phyloP scores from a whole-genome alignment of 495 filamentous ascomycete species.

The Lichina pygmaea region DNA sequence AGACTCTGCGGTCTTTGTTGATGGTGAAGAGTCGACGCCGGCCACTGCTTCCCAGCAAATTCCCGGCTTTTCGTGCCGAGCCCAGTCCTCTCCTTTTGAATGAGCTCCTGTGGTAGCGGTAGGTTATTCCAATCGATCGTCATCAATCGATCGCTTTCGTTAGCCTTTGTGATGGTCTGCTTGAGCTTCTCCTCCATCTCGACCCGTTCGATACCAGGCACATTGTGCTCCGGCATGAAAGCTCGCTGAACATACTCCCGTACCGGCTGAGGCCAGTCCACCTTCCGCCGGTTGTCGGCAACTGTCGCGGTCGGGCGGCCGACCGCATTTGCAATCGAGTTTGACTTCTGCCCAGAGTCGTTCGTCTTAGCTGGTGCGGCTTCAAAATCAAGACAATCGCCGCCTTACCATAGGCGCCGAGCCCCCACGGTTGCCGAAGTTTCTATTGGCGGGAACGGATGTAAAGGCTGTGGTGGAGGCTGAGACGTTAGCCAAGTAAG shows the following conservation, averaged over 20 bases:
- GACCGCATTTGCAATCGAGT: no score
- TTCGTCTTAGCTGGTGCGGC: no score
- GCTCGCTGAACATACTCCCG: constrained; percentile 63
- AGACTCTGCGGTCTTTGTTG: no score
- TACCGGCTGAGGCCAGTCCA: constrained; percentile 50
- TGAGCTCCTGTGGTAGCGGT: constrained; percentile 68
- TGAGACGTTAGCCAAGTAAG: no score
- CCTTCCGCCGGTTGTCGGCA: constrained; percentile 17
- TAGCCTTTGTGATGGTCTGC: constrained; percentile 54
- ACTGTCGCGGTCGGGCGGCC: neutral
- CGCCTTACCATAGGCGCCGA: no score
- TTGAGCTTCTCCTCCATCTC: constrained; percentile 74
- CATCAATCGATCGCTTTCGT: constrained; percentile 37
- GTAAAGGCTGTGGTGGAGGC: no score
- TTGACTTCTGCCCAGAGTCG: no score
- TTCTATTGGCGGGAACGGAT: no score
- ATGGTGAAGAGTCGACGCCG: neutral
- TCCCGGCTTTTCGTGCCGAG: neutral
- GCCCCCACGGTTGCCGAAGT: no score
- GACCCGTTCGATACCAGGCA: constrained; percentile 29
- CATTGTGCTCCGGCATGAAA: constrained; percentile 43
- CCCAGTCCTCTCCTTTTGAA: constrained; percentile 36
- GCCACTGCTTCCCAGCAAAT: neutral
- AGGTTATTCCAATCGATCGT: constrained; percentile 56
- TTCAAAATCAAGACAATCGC: no score